Percentiles rank a stretch among this genome's conserved stretches.
Conservation (phyloP, 2,329 filamentous ascomycete species). For the Aspergillus amoenus region DNA sequence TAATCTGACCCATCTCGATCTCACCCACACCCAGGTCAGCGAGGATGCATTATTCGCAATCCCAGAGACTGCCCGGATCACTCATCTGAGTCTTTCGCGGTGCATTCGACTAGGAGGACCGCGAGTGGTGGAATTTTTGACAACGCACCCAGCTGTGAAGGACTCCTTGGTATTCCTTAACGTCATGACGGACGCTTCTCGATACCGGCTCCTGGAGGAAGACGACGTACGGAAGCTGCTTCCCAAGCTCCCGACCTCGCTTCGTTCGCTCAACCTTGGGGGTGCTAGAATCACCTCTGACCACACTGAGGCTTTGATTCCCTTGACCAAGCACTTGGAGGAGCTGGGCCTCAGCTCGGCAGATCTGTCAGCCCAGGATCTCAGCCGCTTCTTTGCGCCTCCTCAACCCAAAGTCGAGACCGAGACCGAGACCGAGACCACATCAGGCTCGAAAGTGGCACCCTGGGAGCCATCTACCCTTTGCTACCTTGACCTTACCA, state of each 20-base stretch:
- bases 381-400: conserved; percentile 61
- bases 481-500: conserved; percentile 74
- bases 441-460: conserved; percentile 27
- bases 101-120: conserved; percentile 68
- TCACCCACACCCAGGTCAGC: conserved; percentile 75
- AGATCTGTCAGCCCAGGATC: conserved; percentile 63
- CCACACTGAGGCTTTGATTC: conserved; percentile 64
- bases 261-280: conserved; percentile 73
- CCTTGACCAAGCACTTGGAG: conserved; percentile 70
- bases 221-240: conserved; percentile 66
- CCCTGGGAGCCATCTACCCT: conserved; percentile 60
- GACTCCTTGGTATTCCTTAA: conserved; percentile 69
- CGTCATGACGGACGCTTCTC: conserved; percentile 69
- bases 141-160: conserved; percentile 67
- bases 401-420: background rate
- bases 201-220: conserved; percentile 68
- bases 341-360: conserved; percentile 71
- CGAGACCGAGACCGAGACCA: background rate
- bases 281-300: conserved; percentile 67
- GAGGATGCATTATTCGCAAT: conserved; percentile 69
- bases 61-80: conserved; percentile 68
- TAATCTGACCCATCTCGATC: conserved; percentile 72
- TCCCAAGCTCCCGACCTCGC: conserved; percentile 62
- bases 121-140: conserved; percentile 68
- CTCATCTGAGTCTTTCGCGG: conserved; percentile 75